Base-by-base conservation (phyloP, 1,284 basidiomycete genomes). In the Ustanciosporium gigantosporum region DNA sequence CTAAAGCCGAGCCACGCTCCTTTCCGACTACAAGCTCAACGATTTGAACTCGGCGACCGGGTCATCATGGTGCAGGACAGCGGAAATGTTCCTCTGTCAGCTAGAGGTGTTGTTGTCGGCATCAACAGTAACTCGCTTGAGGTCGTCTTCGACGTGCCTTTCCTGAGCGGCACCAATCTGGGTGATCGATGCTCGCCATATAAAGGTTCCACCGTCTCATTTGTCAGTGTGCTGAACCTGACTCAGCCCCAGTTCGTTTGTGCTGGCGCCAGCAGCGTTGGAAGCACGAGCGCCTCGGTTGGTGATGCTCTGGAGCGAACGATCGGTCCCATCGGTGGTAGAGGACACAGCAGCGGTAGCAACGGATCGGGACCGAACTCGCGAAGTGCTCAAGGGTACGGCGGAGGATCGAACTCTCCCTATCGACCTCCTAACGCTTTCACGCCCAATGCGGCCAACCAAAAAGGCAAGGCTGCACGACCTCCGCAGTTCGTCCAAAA, bases 131-230 rank as follows among this genome's bases (percentile, higher is more conserved):
- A 52, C 46, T 86, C 87, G 9, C 88, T 98, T 82, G 95, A 98
- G 77, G 87, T 98, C n/a, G 85, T 95, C 0, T 98, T 95, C 87
- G 95, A 98, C 78, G 86, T 88, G 17, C 84, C 91, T 0, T 98
- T 97, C 81, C 89, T 99, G 83, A 87, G 91, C 25, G 94, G 95
- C 9, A 84, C 85, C 2, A 95, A 89, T 0, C 81, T 98, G 4
- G 85, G 85, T n/a, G 89, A 90, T 65, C 25, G 62, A 6, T 69
- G 53, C 41, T 32, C 41, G 9, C 46, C 55, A 11, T 68, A 68
- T 32, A 55, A 62, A 24, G 61, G 68, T 16, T 73, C 61, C 22
- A 65, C 66, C 2, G 64, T 76, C 0, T 53, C 60, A 17, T 67
- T 62, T 14, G 48, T 62, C 32, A 57, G 66, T 21, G 70, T 74